These are phyloP conservation scores for Aristolochia californica DNA, from an alignment of 164 flowering plant species.

Conservation along the genomic window DNA sequence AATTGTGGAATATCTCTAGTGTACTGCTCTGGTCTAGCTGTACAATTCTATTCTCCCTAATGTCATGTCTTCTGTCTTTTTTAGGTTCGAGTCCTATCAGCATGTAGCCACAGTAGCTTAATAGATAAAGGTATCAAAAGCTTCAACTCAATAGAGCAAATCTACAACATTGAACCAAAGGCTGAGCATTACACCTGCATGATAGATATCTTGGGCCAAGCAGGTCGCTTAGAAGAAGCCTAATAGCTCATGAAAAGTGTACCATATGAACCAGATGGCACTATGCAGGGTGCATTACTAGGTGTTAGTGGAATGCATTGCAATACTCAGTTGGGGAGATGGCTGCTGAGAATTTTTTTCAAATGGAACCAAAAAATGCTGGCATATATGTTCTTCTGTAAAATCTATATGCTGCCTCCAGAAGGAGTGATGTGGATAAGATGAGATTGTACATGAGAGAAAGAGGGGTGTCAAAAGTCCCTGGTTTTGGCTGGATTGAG, in stretches of 20 bases:
- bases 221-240: constrained; percentile 82
- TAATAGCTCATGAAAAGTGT: constrained; percentile 51
- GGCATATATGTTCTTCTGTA: constrained; percentile 94
- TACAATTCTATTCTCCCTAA: too few relatives aligned
- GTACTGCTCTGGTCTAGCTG: too few relatives aligned
- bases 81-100: constrained; percentile 85
- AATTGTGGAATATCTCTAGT: too few relatives aligned
- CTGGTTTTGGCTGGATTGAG: constrained; percentile 90
- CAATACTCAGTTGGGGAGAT: constrained; percentile 68
- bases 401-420: constrained; percentile 76
- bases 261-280: constrained; percentile 83
- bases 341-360: constrained; percentile 69
- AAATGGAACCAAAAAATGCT: constrained; percentile 80
- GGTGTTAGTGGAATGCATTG: constrained; percentile 91
- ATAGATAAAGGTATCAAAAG: constrained; percentile 57
- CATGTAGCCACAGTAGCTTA: constrained; percentile 85
- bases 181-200: constrained; percentile 80
- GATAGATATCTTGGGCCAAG: constrained; percentile 90
- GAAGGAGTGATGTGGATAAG: constrained; percentile 63
- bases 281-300: constrained; percentile 89
- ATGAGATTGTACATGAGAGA: constrained; percentile 76
- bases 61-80: neutral
- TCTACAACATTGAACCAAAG: constrained; percentile 51
- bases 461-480: constrained; percentile 58
- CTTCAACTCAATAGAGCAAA: constrained; percentile 55